phyloP scores from a whole-genome alignment of 495 filamentous ascomycete genomes.

The Tuber calosporum region DNA sequence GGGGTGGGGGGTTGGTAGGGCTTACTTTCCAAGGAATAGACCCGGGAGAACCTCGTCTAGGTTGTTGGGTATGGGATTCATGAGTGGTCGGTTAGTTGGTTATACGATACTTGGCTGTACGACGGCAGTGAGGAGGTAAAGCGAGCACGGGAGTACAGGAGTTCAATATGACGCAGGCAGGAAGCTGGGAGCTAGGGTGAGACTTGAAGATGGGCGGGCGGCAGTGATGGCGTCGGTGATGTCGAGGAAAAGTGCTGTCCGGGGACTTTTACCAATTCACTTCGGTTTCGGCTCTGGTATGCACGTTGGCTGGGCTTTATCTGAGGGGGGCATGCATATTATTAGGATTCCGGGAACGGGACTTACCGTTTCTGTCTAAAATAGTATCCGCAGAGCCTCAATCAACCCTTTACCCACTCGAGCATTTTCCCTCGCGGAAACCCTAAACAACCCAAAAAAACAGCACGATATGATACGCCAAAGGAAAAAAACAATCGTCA shows the following conservation, averaged over 20 bases:
- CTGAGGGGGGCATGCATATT: no score
- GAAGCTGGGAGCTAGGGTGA: background rate
- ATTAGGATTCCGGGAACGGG: background rate
- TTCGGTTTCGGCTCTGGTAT: background rate
- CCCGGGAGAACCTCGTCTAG: constrained; percentile 34
- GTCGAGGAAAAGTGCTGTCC: background rate
- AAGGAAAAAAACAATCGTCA: background rate
- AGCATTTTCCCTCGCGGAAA: background rate
- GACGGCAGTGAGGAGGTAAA: background rate
- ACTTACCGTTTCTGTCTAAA: background rate
- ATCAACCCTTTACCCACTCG: background rate
- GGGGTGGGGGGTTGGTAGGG: background rate
- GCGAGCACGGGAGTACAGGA: background rate
- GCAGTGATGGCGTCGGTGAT: background rate
- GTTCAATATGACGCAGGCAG: background rate
- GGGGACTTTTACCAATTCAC: background rate
- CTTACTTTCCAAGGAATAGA: constrained; percentile 28
- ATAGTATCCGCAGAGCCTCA: constrained; percentile 4
- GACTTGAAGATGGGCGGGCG: background rate
- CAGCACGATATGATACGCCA: background rate
- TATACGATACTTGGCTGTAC: background rate
- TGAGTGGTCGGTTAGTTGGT: background rate
- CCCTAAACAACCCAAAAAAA: background rate
- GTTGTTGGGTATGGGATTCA: background rate
- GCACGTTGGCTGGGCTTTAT: no score